Conservation (phyloP, 2,329 filamentous ascomycete species). For the Aureobasidium subglaciale region DNA sequence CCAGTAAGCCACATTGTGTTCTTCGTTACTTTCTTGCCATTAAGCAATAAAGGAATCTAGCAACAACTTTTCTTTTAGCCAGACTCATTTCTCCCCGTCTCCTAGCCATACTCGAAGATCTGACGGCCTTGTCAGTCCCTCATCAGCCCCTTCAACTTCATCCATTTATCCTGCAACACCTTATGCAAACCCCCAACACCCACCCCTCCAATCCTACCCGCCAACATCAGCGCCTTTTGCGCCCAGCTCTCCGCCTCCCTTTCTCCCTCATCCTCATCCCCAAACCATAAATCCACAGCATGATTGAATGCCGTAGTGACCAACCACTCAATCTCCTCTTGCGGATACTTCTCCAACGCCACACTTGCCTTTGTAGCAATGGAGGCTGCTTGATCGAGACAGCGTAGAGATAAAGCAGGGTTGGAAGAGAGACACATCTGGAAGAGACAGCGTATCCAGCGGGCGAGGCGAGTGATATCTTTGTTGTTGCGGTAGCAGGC, state of each 20-base stretch:
- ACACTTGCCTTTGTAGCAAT: constrained; percentile 41
- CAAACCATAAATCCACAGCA: constrained; percentile 58
- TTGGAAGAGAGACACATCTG: constrained; percentile 35
- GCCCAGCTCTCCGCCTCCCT: constrained; percentile 44
- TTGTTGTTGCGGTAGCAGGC: constrained; percentile 50
- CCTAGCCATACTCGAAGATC: no score
- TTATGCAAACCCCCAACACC: constrained; percentile 32
- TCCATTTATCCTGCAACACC: constrained; percentile 32
- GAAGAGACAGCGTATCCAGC: constrained; percentile 56
- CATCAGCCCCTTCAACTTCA: constrained; percentile 16
- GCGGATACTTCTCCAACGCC: no score
- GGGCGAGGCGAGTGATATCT: constrained; percentile 55
- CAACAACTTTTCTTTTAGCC: no score
- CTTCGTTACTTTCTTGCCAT: no score
- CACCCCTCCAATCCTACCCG: constrained; percentile 50
- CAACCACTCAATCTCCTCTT: constrained; percentile 69
- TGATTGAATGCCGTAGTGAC: constrained; percentile 62
- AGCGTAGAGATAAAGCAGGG: constrained; percentile 34
- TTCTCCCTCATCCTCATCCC: constrained; percentile 37
- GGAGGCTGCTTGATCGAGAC: constrained; percentile 56
- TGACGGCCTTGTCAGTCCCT: no score
- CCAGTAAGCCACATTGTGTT: no score
- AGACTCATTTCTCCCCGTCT: no score
- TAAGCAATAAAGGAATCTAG: no score
- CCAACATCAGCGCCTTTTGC: constrained; percentile 54